Evolutionary conservation across 2,329 filamentous ascomycete species (phyloP).

Genomic region (Ilyonectria mors-panacis): DNA sequence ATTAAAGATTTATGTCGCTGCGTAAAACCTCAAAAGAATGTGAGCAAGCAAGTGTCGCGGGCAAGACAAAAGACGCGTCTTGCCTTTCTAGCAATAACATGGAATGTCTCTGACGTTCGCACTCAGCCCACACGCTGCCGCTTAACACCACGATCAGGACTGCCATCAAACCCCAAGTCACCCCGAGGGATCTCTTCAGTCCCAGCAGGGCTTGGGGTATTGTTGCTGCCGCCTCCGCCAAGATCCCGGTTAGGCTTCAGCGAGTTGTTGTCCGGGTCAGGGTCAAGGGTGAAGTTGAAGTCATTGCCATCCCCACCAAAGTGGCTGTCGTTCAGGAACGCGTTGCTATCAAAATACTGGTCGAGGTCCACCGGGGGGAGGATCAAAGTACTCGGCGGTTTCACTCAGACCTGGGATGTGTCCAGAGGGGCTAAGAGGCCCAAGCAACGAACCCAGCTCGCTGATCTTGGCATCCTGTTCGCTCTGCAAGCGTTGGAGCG

Average conservation of each 20-base stretch:
- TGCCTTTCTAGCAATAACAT: neutral
- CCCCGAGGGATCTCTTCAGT: constrained; percentile 67
- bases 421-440: constrained; percentile 85
- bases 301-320: constrained; percentile 62
- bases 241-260: constrained; percentile 43
- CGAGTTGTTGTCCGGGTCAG: constrained; percentile 53
- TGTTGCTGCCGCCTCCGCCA: constrained; percentile 44
- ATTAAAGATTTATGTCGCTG: constrained; percentile 25
- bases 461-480: constrained; percentile 85
- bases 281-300: constrained; percentile 67
- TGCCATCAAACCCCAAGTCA: constrained; percentile 53
- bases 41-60: neutral
- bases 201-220: constrained; percentile 62
- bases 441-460: constrained; percentile 80
- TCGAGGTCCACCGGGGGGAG: constrained; percentile 63
- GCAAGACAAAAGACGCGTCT: neutral
- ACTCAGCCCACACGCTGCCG: constrained; percentile 55
- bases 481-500: constrained; percentile 82
- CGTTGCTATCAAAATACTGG: constrained; percentile 65
- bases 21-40: constrained; percentile 8
- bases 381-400: constrained; percentile 53
- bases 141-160: constrained; percentile 52
- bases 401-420: constrained; percentile 79
- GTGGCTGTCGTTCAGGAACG: constrained; percentile 55
- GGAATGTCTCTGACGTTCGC: neutral